Evolutionary conservation across 345 rosid species (phyloP).

Genomic region (Schrenkiella parvula): DNA sequence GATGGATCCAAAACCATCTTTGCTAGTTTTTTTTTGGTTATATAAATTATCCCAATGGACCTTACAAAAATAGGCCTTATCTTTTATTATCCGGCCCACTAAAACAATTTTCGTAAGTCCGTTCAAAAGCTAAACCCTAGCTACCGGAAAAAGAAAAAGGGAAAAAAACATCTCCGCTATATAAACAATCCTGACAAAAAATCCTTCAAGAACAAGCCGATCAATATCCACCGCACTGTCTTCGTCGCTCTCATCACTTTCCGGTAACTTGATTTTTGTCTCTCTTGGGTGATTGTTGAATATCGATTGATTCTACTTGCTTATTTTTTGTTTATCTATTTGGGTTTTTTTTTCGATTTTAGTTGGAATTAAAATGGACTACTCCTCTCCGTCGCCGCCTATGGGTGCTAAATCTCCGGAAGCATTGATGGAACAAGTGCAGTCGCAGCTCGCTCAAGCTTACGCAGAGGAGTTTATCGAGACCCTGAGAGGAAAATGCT

Average conservation of each 20-base stretch:
- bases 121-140: slow-evolving; percentile 15
- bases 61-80: not conserved
- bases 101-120: not conserved
- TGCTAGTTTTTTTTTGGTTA: not conserved
- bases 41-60: not conserved
- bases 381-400: slow-evolving; percentile 49
- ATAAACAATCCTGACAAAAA: not conserved
- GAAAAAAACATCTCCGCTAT: not conserved
- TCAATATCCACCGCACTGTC: not conserved
- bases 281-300: not conserved
- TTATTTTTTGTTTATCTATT: not conserved
- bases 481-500: slow-evolving; percentile 85
- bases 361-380: slow-evolving; percentile 45
- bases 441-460: slow-evolving; percentile 71
- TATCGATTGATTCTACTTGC: not conserved
- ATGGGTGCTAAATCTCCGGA: slow-evolving; percentile 33
- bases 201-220: not conserved
- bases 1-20: too few species aligned
- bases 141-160: not conserved
- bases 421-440: slow-evolving; percentile 65
- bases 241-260: not conserved
- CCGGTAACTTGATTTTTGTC: not conserved
- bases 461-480: slow-evolving; percentile 77
- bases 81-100: not conserved
- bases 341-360: not conserved